Base-by-base conservation (phyloP, 768 basidiomycete genomes). In the Trametes villosa region DNA sequence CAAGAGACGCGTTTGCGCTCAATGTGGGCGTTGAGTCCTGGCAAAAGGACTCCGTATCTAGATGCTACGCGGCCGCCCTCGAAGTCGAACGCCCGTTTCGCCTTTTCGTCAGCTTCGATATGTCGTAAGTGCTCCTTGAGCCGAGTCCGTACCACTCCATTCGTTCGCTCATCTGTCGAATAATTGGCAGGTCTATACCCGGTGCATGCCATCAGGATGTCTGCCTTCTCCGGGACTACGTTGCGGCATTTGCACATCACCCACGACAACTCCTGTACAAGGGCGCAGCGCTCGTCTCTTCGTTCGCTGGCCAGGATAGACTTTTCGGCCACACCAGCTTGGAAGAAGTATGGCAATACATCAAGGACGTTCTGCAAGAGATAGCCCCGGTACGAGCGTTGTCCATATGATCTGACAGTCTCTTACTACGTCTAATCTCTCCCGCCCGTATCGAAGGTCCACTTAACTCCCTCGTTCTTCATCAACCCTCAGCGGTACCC, bases 51-150 rank as follows among this genome's bases (percentile, higher is more conserved):
- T 64, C 69, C 3, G 67, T 69, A 2, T 20, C 38, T 1, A 65
- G 64, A 20, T 66, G 65, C 41, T 91, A 84, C 68, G 68, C 78
- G 44, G 85, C 87, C 31, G 87, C 88, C 4, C 68, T 68, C 18
- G 75, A 81, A 49, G 79, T 79, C 26, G 58, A 59, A 3, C 59
- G 57, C 36, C 54, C 41, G 12, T 76, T 77, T 72, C 72, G 72
- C 65, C 49, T 78, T 30, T 77, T 77, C 60, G 36, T 78, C 18
- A 73, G 68, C 51, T 73, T 78, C 59, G 77, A 78, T 60, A 76
- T 78, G 76, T 67, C 68, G 74, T 74, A 54, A 31, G 66, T 63
- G 15, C n/a, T 24, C n/a, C n/a, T n/a, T n/a, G n/a, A n/a, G n/a
- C n/a, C n/a, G n/a, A n/a, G n/a, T n/a, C n/a, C n/a, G n/a, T n/a